Evolutionary conservation across 306 rosid species (phyloP).

Genomic region (Glycine latifolia): DNA sequence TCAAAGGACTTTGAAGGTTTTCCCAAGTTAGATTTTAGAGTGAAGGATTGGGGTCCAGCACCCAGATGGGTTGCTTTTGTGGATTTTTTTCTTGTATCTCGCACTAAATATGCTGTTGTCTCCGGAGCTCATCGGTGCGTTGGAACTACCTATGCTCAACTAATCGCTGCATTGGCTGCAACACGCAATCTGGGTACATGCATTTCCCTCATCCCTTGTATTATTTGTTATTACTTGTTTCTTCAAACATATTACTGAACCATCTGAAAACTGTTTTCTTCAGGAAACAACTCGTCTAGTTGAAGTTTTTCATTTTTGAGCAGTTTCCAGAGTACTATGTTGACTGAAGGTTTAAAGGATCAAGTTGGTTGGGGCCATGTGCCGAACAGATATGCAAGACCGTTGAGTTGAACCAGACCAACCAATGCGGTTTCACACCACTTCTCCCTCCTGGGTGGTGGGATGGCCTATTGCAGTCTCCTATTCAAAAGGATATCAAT

Average conservation of each 20-base stretch:
- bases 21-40: slow-evolving; percentile 75
- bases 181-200: slow-evolving; percentile 70
- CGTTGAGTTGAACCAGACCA: slow-evolving; percentile 77
- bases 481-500: slow-evolving; percentile 70
- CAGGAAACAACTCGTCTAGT: slow-evolving; percentile 64
- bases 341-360: slow-evolving; percentile 75
- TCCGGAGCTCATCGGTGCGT: slow-evolving; percentile 95
- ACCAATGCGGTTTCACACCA: slow-evolving; percentile 88
- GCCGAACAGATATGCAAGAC: slow-evolving; percentile 93
- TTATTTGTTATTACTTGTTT: neutral
- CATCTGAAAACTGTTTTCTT: slow-evolving; percentile 36
- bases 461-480: slow-evolving; percentile 95
- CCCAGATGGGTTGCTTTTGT: slow-evolving; percentile 99
- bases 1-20: slow-evolving; percentile 66
- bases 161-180: slow-evolving; percentile 91
- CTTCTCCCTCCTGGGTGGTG: slow-evolving; percentile 96
- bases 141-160: slow-evolving; percentile 96
- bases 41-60: slow-evolving; percentile 96
- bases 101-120: slow-evolving; percentile 74
- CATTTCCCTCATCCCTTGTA: neutral
- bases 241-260: slow-evolving; percentile 33
- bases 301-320: slow-evolving; percentile 73
- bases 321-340: slow-evolving; percentile 83
- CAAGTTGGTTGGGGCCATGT: slow-evolving; percentile 99
- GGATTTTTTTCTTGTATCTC: slow-evolving; percentile 93